phyloP scores from a whole-genome alignment of 441 rosid genomes.

The Pelargonium myrrhifolium region DNA sequence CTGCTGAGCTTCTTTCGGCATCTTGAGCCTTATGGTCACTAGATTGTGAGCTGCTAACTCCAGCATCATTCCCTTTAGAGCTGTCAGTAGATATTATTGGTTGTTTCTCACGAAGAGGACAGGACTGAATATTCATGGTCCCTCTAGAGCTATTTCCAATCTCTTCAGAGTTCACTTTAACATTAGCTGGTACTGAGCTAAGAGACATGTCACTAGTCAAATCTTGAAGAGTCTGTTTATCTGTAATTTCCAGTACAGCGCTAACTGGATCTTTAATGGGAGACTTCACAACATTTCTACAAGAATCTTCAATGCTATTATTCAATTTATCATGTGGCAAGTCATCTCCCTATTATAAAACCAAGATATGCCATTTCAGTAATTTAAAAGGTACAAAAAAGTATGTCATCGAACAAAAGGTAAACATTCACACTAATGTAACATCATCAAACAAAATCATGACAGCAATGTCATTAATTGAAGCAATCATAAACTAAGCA shows the following conservation, averaged over 20 bases:
- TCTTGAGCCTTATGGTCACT: conserved; percentile 30
- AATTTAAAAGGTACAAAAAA: background rate
- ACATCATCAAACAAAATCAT: background rate
- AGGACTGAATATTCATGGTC: conserved; percentile 23
- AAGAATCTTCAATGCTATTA: conserved; percentile 8
- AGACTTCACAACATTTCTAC: conserved; percentile 8
- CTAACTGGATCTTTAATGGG: conserved; percentile 13
- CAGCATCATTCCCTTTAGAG: conserved; percentile 27
- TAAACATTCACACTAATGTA: background rate
- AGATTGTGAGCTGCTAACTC: conserved; percentile 26
- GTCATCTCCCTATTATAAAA: conserved; percentile 5
- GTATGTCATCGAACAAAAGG: background rate
- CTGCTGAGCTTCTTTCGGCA: conserved; percentile 30
- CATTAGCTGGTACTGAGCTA: conserved; percentile 23
- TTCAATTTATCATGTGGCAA: conserved; percentile 5
- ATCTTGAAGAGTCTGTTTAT: conserved; percentile 25
- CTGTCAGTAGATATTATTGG: conserved; percentile 22
- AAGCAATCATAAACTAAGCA: background rate
- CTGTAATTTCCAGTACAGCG: conserved; percentile 9
- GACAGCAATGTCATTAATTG: background rate
- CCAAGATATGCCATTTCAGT: conserved; percentile 10
- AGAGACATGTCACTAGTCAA: conserved; percentile 18
- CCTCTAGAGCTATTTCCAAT: conserved; percentile 26
- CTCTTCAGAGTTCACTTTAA: conserved; percentile 29
- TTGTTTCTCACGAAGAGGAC: conserved; percentile 25